Conservation (phyloP, 306 rosid genomes). For the Adenanthera pavonina region DNA sequence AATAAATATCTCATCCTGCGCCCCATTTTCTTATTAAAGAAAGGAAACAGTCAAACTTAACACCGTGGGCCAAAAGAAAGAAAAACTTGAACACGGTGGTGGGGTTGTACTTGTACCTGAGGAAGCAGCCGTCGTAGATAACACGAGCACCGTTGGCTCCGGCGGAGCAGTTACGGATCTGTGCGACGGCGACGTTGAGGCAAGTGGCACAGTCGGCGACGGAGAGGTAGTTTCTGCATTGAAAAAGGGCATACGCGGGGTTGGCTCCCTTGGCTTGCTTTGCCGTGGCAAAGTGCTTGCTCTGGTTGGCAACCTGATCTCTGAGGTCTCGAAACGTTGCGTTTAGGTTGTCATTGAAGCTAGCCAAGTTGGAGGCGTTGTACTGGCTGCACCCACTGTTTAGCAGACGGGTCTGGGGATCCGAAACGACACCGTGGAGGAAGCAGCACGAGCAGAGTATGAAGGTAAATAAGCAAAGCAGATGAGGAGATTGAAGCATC, state of each 20-base stretch:
- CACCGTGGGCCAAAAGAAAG: too few species aligned
- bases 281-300: conserved; percentile 55
- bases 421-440: conserved; percentile 34
- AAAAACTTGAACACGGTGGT: too few species aligned
- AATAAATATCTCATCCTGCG: neutral
- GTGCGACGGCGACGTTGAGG: conserved; percentile 46
- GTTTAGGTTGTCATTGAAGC: conserved; percentile 58
- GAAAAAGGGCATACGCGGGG: conserved; percentile 64
- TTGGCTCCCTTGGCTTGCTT: conserved; percentile 43
- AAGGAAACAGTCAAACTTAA: neutral
- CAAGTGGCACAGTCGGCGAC: conserved; percentile 57
- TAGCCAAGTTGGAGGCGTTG: conserved; percentile 55
- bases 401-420: conserved; percentile 52
- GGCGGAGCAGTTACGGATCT: conserved; percentile 67
- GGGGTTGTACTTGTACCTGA: conserved; percentile 50
- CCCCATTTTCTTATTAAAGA: neutral
- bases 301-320: conserved; percentile 36
- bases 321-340: conserved; percentile 48
- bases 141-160: conserved; percentile 78
- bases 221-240: conserved; percentile 70
- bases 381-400: conserved; percentile 71
- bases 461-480: neutral
- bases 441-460: conserved; percentile 30
- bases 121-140: conserved; percentile 79
- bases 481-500: neutral